Percentiles rank a stretch among this genome's conserved stretches.
phyloP scores from a whole-genome alignment of 108 stramenopile genomes.

The Cyclotella distinguenda region DNA sequence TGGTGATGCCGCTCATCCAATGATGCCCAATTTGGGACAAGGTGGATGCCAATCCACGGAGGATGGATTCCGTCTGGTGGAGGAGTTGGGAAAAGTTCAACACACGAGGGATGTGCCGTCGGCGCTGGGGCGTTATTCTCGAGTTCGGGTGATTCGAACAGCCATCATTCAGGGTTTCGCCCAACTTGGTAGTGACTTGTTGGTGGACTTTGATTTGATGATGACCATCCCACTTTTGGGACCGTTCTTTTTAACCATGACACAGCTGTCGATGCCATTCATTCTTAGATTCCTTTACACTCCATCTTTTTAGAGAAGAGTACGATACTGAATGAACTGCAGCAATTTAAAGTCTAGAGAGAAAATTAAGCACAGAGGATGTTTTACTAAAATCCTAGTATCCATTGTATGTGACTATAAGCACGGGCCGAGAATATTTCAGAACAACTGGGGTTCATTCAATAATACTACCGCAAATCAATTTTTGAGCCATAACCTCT shows the following conservation, averaged over 20 bases:
- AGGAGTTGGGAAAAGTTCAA: slow-evolving; percentile 82
- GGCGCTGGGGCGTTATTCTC: slow-evolving; percentile 69
- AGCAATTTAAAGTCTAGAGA: too few species aligned
- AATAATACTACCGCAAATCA: too few species aligned
- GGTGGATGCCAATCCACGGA: slow-evolving; percentile 97
- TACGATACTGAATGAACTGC: too few species aligned
- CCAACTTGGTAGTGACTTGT: slow-evolving; percentile 85
- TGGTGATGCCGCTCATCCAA: slow-evolving; percentile 96
- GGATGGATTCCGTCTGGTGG: slow-evolving; percentile 91
- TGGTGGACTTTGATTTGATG: slow-evolving; percentile 93
- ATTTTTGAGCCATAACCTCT: too few species aligned
- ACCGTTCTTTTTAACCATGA: slow-evolving; percentile 91
- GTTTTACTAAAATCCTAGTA: too few species aligned
- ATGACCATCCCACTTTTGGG: slow-evolving; percentile 91
- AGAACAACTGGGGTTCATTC: too few species aligned
- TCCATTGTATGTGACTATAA: too few species aligned
- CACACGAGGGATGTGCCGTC: slow-evolving; percentile 71
- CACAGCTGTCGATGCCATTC: slow-evolving; percentile 90
- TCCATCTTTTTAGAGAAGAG: slow-evolving; percentile 85
- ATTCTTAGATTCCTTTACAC: slow-evolving; percentile 89
- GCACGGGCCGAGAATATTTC: too few species aligned
- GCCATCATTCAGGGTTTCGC: slow-evolving; percentile 86
- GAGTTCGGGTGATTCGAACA: slow-evolving; percentile 74
- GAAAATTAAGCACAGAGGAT: too few species aligned
- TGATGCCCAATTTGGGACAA: slow-evolving; percentile 93